These are phyloP conservation scores for Aspergillus aculeatinus DNA, from an alignment of 2,329 filamentous ascomycete species.

Conservation along the genomic window DNA sequence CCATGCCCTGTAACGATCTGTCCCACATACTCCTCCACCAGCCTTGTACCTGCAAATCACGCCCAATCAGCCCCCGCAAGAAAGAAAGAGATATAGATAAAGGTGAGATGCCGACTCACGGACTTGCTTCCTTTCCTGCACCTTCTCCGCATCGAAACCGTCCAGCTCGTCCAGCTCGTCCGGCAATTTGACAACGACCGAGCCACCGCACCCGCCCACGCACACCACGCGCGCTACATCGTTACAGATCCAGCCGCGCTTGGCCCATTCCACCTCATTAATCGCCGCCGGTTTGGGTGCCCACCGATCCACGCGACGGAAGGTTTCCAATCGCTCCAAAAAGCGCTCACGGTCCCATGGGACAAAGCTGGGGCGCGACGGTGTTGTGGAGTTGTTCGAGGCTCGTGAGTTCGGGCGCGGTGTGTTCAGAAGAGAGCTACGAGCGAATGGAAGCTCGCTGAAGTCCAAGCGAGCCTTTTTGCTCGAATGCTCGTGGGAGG, in stretches of 20 bases:
- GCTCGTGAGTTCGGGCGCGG: constrained; percentile 30
- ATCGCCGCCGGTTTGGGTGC: constrained; percentile 84
- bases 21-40: constrained; percentile 73
- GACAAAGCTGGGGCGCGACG: constrained; percentile 67
- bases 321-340: constrained; percentile 76
- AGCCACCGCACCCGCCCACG: constrained; percentile 74
- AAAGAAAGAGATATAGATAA: too few relatives aligned
- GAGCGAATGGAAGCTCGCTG: constrained; percentile 22
- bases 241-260: constrained; percentile 84
- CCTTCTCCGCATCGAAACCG: constrained; percentile 43
- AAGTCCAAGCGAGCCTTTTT: constrained; percentile 37
- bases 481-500: constrained; percentile 26
- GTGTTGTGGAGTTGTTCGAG: constrained; percentile 32
- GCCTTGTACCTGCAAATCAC: constrained; percentile 52
- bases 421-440: constrained; percentile 27
- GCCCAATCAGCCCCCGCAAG: neutral
- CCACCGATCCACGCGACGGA: constrained; percentile 89
- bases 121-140: constrained; percentile 44
- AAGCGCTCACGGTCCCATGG: constrained; percentile 84
- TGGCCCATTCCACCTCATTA: constrained; percentile 92
- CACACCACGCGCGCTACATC: constrained; percentile 82
- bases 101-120: constrained; percentile 31
- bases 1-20: constrained; percentile 74
- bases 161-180: constrained; percentile 61
- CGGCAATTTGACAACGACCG: constrained; percentile 76